Base-by-base conservation (phyloP, 2,329 filamentous ascomycete genomes). In the Cucurbitaria berberidis region DNA sequence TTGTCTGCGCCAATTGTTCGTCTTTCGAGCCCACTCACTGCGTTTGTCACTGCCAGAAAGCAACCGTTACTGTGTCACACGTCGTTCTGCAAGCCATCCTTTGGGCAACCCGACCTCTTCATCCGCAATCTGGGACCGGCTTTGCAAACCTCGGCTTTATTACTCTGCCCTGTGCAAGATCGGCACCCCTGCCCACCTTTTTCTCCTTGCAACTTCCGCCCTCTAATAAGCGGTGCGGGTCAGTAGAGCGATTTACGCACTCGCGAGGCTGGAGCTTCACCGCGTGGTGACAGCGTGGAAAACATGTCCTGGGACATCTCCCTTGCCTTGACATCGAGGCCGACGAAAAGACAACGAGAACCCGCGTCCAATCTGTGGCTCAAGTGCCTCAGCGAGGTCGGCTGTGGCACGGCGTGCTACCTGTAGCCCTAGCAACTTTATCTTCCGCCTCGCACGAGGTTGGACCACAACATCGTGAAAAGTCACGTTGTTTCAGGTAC, bases 261-360 rank as follows among this genome's bases (percentile, higher is more conserved):
- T 42, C 42, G 47, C 39, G 42, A 46, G 54, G 54, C 54, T 57
- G 54, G 54, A 36, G 32, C 3, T 19, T 30, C 47, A 46, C 42
- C 32, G 44, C 34, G 39, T 45, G 46, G 16, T 38, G 36, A 21
- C 45, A 46, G 36, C 51, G 22, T 49, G 45, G 45, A 32, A 42
- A 36, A 38, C 29, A 4, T 16, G 7, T 41, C 36, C 39, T 19
- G 15, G 18, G 24, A 16, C 10, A 18, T 27, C 40, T 36, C 53
- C 59, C 56, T 66, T 63, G 43, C 59, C 38, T 62, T 32, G 48
- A 55, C 39, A 48, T 51, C 30, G 43, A 48, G 48, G 45, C 41
- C 43, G 51, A 62, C 62, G 56, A 66, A 67, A 67, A 41, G 29
- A 49, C 42, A 32, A 46, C 45, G 41, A 54, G 46, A 49, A 49